These are phyloP conservation scores for Thelephora ganbajun DNA, from an alignment of 768 basidiomycete species.

Conservation along the genomic window DNA sequence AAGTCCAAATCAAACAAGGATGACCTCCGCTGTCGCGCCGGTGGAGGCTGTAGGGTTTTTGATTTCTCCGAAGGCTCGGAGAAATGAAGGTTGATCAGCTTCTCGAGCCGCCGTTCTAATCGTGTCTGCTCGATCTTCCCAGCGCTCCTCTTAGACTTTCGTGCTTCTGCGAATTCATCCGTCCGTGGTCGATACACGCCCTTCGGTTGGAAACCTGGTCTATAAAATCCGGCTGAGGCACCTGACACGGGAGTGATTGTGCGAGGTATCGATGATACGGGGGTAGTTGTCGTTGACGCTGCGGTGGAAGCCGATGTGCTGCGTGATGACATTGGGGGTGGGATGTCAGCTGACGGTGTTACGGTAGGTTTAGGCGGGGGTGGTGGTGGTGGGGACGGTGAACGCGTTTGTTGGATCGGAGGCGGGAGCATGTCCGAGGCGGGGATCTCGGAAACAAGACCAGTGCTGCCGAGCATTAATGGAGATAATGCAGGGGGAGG, in stretches of 20 bases:
- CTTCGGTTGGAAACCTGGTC: conserved; percentile 86
- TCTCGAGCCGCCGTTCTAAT: conserved; percentile 77
- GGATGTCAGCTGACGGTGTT: background rate
- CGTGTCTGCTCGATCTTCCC: conserved; percentile 71
- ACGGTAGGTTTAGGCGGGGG: conserved; percentile 1
- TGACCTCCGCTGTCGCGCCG: conserved; percentile 29
- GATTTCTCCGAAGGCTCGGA: conserved; percentile 17
- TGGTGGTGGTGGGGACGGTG: conserved; percentile 7
- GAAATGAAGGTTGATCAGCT: conserved; percentile 67
- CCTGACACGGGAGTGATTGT: conserved; percentile 9
- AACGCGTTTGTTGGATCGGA: conserved; percentile 10
- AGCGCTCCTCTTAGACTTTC: conserved; percentile 23
- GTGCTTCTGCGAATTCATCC: conserved; percentile 57
- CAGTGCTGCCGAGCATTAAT: background rate
- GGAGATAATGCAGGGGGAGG: conserved; percentile 12
- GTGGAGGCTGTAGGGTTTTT: conserved; percentile 3
- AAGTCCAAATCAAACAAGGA: conserved; percentile 66
- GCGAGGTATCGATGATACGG: conserved; percentile 10
- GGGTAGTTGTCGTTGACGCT: background rate
- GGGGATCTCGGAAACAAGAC: background rate
- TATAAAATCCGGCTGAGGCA: conserved; percentile 46
- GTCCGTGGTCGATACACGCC: conserved; percentile 72
- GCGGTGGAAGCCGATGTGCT: background rate
- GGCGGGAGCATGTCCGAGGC: conserved; percentile 6
- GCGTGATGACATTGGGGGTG: background rate